These are phyloP conservation scores for Claviceps maximensis DNA, from an alignment of 2,329 filamentous ascomycete genomes.

Conservation along the genomic window DNA sequence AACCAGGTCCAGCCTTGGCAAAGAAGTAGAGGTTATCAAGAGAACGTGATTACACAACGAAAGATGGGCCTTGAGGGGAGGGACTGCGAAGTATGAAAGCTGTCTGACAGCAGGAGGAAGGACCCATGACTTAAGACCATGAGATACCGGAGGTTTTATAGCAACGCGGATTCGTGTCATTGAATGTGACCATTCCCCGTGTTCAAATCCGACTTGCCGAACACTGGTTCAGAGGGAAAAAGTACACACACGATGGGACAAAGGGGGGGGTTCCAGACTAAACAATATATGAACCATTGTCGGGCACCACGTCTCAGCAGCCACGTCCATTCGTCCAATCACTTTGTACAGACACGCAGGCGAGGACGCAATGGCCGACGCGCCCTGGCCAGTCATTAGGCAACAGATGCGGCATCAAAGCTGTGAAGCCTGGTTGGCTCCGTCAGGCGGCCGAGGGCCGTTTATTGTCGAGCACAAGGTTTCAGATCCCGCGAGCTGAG, in stretches of 20 bases:
- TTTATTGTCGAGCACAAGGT: not conserved
- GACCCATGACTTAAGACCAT: not conserved
- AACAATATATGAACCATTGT: not conserved
- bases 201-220: not conserved
- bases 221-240: not conserved
- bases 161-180: not conserved
- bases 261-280: not conserved
- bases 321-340: not conserved
- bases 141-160: conserved; percentile 6
- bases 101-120: conserved; percentile 3
- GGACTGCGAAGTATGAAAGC: not conserved
- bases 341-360: not conserved
- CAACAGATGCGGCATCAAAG: not conserved
- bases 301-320: not conserved
- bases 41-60: conserved; percentile 14
- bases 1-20: conserved; percentile 23
- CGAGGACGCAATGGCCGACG: not conserved
- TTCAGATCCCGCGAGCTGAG: conserved; percentile 1
- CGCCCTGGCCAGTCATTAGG: not conserved
- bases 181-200: not conserved
- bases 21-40: conserved; percentile 10
- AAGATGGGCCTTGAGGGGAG: conserved; percentile 9
- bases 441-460: not conserved
- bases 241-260: not conserved
- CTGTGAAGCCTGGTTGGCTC: not conserved